phyloP scores from a whole-genome alignment of 2,329 filamentous ascomycete species.

The Fusarium sp. region DNA sequence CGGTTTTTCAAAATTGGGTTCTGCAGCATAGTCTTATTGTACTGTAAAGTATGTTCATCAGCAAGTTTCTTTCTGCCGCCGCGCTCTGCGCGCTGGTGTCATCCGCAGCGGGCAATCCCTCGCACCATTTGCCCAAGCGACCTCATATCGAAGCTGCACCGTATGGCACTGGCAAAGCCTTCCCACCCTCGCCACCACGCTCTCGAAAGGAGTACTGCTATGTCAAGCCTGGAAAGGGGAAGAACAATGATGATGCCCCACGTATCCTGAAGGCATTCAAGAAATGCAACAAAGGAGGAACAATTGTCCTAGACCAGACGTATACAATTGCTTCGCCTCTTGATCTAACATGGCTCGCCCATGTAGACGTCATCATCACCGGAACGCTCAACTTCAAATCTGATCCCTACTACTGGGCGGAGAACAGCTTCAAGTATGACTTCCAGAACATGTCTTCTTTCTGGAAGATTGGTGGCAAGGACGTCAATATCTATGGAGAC shows the following conservation, averaged over 20 bases:
- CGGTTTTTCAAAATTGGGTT: too few species aligned
- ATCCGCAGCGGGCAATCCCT: conserved; percentile 14
- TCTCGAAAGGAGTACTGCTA: conserved; percentile 37
- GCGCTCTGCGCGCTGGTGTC: conserved; percentile 34
- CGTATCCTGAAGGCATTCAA: conserved; percentile 45
- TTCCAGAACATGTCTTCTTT: conserved; percentile 74
- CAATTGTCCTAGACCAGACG: conserved; percentile 70
- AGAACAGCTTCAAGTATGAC: conserved; percentile 72
- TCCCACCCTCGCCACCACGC: conserved; percentile 38
- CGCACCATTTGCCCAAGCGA: conserved; percentile 29
- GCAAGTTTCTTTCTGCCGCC: conserved; percentile 26
- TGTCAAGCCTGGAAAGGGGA: conserved; percentile 36
- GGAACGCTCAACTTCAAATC: conserved; percentile 75
- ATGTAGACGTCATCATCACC: conserved; percentile 72
- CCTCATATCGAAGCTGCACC: conserved; percentile 40
- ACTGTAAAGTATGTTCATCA: conserved; percentile 15
- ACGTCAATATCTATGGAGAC: conserved; percentile 76
- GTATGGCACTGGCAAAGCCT: conserved; percentile 32
- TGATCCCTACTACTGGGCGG: conserved; percentile 79
- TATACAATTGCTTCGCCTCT: conserved; percentile 77
- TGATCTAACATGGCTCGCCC: conserved; percentile 74
- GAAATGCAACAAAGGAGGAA: conserved; percentile 74
- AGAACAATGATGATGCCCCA: conserved; percentile 34
- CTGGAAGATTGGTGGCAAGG: conserved; percentile 54
- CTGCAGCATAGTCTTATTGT: not conserved